These are phyloP conservation scores for Verticillium isaacii DNA, from an alignment of 2,329 filamentous ascomycete species.

Conservation along the genomic window DNA sequence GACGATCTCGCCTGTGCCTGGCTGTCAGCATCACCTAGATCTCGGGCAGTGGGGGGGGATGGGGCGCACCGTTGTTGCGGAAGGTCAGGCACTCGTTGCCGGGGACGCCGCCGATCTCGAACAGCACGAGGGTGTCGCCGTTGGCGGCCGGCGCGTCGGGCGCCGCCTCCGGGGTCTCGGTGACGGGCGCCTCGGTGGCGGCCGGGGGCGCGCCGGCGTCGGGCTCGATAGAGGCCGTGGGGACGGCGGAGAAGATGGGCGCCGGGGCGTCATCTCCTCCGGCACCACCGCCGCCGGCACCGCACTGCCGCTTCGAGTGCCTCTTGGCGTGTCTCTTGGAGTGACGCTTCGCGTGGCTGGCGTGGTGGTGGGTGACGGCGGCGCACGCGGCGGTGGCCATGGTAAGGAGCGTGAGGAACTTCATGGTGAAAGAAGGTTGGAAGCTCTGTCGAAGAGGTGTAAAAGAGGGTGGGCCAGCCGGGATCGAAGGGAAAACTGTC, in stretches of 20 bases:
- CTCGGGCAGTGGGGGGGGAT: background rate
- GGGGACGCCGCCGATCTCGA: constrained; percentile 29
- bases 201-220: background rate
- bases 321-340: background rate
- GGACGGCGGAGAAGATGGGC: background rate
- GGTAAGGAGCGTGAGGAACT: constrained; percentile 16
- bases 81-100: constrained; percentile 33
- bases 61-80: constrained; percentile 30
- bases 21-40: background rate
- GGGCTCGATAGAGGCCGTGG: background rate
- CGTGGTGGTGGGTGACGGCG: constrained; percentile 12
- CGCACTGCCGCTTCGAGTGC: constrained; percentile 1
- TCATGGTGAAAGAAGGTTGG: constrained; percentile 11
- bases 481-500: background rate
- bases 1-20: constrained; percentile 31
- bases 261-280: background rate
- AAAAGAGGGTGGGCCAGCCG: background rate
- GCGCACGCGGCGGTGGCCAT: constrained; percentile 14
- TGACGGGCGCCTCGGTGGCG: background rate
- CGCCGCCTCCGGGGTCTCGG: background rate
- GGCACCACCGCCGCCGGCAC: background rate
- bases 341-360: background rate
- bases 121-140: constrained; percentile 25
- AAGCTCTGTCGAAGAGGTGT: background rate
- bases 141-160: constrained; percentile 2